These are phyloP conservation scores for Aureobasidium sp. DNA, from an alignment of 2,329 filamentous ascomycete genomes.

Conservation along the genomic window DNA sequence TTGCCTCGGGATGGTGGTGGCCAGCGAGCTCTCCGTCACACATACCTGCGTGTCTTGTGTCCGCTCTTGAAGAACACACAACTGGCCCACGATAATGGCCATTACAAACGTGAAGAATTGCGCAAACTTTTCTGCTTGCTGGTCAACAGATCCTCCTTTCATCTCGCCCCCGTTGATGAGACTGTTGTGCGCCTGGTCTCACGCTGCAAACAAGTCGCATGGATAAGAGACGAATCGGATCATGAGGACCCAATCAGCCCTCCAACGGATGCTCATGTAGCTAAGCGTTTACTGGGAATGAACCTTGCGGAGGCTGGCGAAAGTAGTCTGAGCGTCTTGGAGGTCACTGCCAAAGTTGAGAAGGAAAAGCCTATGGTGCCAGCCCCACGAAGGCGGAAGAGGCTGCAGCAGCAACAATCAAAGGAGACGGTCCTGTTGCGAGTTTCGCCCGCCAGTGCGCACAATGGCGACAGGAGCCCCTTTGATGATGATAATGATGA, in stretches of 20 bases:
- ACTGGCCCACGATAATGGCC: slow-evolving; percentile 65
- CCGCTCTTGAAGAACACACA: slow-evolving; percentile 89
- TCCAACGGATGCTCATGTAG: slow-evolving; percentile 26
- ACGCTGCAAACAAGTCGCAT: slow-evolving; percentile 49
- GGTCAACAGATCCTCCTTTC: slow-evolving; percentile 38
- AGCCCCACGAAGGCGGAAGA: slow-evolving; percentile 60
- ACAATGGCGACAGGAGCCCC: slow-evolving; percentile 18
- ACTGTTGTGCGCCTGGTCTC: slow-evolving; percentile 71
- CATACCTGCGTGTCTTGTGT: slow-evolving; percentile 87
- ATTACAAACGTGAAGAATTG: slow-evolving; percentile 89
- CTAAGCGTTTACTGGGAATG: slow-evolving; percentile 60
- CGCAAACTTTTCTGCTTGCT: slow-evolving; percentile 68
- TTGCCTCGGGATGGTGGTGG: slow-evolving; percentile 23
- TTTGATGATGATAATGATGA: slow-evolving; percentile 20
- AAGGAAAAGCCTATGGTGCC: slow-evolving; percentile 77
- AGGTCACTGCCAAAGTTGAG: slow-evolving; percentile 61
- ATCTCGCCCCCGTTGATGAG: slow-evolving; percentile 75
- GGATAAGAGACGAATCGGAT: slow-evolving; percentile 30
- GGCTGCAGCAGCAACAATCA: slow-evolving; percentile 20
- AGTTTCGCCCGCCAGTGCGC: slow-evolving; percentile 12
- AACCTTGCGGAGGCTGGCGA: slow-evolving; percentile 61
- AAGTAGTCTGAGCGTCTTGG: slow-evolving; percentile 67
- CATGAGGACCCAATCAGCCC: slow-evolving; percentile 20
- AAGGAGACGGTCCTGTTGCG: slow-evolving; percentile 16
- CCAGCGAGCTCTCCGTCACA: slow-evolving; percentile 63